Percentiles rank a stretch among this genome's conserved stretches.
Evolutionary conservation across 352 stramenopile species (phyloP).

Genomic region (Phytophthora litchii): DNA sequence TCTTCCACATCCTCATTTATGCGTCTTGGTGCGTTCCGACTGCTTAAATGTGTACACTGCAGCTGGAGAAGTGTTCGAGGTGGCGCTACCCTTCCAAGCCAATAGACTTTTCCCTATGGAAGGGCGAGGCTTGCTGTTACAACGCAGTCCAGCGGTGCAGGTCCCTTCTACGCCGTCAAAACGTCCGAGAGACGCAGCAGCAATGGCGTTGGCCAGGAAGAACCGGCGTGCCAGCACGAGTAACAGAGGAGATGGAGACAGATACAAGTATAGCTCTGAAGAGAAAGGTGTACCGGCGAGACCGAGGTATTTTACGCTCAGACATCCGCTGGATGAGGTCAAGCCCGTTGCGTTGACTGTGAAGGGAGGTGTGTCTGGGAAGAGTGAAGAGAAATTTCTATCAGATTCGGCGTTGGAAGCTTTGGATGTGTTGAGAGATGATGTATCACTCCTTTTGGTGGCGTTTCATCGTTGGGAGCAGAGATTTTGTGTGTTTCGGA

Average conservation of each 20-base stretch:
- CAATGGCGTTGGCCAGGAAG: constrained; percentile 31
- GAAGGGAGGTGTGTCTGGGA: neutral
- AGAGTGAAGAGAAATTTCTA: constrained; percentile 36
- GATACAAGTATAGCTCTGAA: constrained; percentile 35
- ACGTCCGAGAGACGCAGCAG: constrained; percentile 32
- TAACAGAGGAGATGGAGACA: constrained; percentile 42
- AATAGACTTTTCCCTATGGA: constrained; percentile 59
- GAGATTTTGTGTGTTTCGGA: constrained; percentile 57
- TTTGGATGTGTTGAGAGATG: constrained; percentile 41
- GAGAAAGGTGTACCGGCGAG: constrained; percentile 24
- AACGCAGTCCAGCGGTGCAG: constrained; percentile 50
- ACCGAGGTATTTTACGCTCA: constrained; percentile 75
- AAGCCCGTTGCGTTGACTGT: constrained; percentile 57
- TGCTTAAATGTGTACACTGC: constrained; percentile 72
- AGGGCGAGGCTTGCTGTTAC: constrained; percentile 55
- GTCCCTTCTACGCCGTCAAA: constrained; percentile 37
- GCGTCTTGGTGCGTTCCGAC: constrained; percentile 70
- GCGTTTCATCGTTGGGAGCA: constrained; percentile 54
- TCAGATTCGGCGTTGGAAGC: constrained; percentile 61
- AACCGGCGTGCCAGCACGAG: constrained; percentile 44
- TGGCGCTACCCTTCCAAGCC: constrained; percentile 75
- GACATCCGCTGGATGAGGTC: constrained; percentile 78
- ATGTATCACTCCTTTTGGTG: constrained; percentile 39
- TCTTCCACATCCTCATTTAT: constrained; percentile 45
- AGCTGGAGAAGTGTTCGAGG: constrained; percentile 71